Percentiles rank a stretch among this genome's conserved stretches.
These are phyloP conservation scores for Corymbia calophylla DNA, from an alignment of 441 rosid species.

Conservation along the genomic window DNA sequence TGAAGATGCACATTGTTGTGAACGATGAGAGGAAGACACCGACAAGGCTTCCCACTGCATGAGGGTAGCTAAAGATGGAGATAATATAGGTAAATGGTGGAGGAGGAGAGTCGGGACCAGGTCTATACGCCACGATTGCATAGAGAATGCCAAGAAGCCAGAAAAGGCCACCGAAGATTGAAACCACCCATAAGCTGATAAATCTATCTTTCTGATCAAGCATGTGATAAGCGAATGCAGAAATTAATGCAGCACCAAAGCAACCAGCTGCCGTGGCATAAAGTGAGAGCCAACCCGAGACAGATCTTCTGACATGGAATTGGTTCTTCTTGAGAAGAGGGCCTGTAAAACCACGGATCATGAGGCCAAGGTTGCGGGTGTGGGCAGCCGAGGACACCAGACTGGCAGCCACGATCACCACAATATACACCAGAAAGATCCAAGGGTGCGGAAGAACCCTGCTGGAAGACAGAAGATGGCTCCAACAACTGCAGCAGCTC, in stretches of 20 bases:
- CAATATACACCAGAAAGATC: constrained; percentile 44
- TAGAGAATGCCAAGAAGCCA: constrained; percentile 45
- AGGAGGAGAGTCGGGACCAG: constrained; percentile 11
- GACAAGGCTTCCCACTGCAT: constrained; percentile 33
- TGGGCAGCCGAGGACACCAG: constrained; percentile 38
- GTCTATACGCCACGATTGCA: constrained; percentile 12
- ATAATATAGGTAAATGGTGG: constrained; percentile 16
- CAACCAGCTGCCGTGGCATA: constrained; percentile 43
- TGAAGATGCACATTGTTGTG: constrained; percentile 53
- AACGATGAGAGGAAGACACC: constrained; percentile 37
- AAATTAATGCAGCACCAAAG: constrained; percentile 45
- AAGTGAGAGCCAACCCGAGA: constrained; percentile 54
- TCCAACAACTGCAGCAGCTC: constrained; percentile 39
- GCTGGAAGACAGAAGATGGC: constrained; percentile 44
- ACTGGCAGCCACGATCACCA: constrained; percentile 25
- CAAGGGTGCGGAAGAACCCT: constrained; percentile 42
- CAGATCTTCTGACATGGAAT: constrained; percentile 22
- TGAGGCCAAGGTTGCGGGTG: constrained; percentile 42
- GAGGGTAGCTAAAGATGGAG: constrained; percentile 33
- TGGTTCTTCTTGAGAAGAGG: constrained; percentile 8
- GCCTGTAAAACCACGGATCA: constrained; percentile 36
- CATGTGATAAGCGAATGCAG: constrained; percentile 52
- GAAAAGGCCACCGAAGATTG: constrained; percentile 49
- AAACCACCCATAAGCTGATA: constrained; percentile 48
- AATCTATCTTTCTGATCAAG: constrained; percentile 26